Conservation (phyloP, 768 basidiomycete species). For the Russula sp. region DNA sequence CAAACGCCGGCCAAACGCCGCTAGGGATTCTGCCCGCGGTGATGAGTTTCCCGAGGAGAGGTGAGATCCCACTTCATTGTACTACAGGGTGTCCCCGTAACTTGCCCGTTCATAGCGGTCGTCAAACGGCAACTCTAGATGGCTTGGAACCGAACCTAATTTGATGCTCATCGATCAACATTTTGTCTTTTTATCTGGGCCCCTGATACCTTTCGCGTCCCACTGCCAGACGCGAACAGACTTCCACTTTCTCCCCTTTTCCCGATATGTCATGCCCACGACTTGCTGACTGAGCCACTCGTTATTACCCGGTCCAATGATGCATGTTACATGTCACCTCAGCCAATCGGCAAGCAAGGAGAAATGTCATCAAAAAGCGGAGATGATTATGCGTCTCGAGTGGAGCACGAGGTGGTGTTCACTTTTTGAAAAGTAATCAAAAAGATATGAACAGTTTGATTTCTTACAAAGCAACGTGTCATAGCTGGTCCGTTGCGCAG, state of each 20-base stretch:
- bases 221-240: neutral
- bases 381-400: neutral
- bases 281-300: neutral
- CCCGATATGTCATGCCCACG: neutral
- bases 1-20: neutral
- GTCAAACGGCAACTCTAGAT: neutral
- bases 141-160: neutral
- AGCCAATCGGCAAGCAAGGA: neutral
- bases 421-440: neutral
- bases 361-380: neutral
- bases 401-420: neutral
- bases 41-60: neutral
- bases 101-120: neutral
- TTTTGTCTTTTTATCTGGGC: too few species aligned
- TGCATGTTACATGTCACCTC: neutral
- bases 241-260: neutral
- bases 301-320: neutral
- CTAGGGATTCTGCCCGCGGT: neutral
- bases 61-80: neutral
- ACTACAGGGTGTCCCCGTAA: neutral
- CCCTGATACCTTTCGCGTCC: too few species aligned
- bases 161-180: too few species aligned
- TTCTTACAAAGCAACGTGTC: neutral
- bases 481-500: neutral
- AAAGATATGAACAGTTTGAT: neutral